Evolutionary conservation across 345 rosid species (phyloP), one percentile per base, ranked within the genome.

Genomic region (Passiflora organensis): DNA sequence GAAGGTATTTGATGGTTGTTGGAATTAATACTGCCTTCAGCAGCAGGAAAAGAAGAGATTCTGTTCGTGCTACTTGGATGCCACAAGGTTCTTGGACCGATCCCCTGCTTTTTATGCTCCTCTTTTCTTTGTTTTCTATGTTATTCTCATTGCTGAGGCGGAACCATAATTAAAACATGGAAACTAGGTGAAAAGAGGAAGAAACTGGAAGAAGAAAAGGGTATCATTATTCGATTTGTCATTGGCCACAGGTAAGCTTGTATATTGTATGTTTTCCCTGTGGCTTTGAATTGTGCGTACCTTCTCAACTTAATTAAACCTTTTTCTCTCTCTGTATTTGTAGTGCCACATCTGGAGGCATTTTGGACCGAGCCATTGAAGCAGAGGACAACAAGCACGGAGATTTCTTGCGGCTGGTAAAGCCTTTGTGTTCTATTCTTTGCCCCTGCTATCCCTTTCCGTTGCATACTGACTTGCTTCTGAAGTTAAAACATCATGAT

Each of bases 1-100:
- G 82, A 75, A 83, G 75, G 64, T 78, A 77, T 67, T 63, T 93
- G 74, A 82, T 93, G 96, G 99, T 93, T 5, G 65, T 93, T 2
- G 99, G 99, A 67, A 76, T 93, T 57, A 93, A 93, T 64, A 89
- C 95, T 13, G 96, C 99, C 38, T 93, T 89, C 66, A 93, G 99
- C 65, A 89, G 99, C 73, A 66, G 96, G 46, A 93, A 78, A 71
- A 77, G 96, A 70, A 80, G 99, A 75, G 96, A 93, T 74, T 93
- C 96, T 2, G 81, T 93, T 71, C 96, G 99, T 23, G 76, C 81
- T 13, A 89, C 99, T 0, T 93, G 96, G 96, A 84, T 93, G 91
- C 96, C 87, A 34, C 96, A 86, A 88, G 98, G 96, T 91, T 62
- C 60, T 28, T 38, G 10, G 36, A 54, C 41, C 28, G 19, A 41